Base-by-base conservation (phyloP, 2,329 filamentous ascomycete species). In the Sporothrix brasiliensis region DNA sequence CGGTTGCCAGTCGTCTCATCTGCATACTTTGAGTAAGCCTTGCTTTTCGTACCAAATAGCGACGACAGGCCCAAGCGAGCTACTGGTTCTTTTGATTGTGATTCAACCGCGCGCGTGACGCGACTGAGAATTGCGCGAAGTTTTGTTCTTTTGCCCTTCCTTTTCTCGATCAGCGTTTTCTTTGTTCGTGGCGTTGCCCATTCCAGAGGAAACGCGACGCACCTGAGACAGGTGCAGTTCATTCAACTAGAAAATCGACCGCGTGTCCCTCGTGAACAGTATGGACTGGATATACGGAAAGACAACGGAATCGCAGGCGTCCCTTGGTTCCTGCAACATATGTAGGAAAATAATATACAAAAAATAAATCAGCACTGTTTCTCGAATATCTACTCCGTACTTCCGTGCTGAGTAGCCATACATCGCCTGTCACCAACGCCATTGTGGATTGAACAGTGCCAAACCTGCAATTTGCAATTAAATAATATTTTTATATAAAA, bases 71-170 rank as follows among this genome's bases (percentile, higher is more conserved):
- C 27, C 27, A 5, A 30, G 27, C 27, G 3, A 30, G 27, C 27
- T 30, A 30, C 27, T 30, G 27, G 27, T 30, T 30, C 3, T 30
- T 41, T 60, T 60, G 34, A 44, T 60, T 60, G 5, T 11, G 56
- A 61, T 34, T 61, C 56, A 24, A 34, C 56, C 56, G n/a, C 56
- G 44, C 34, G 56, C 56, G 56, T 61, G 34, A 24, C 34, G 56
- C 56, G 19, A 61, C 24, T 24, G 41, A 61, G 56, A 19, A 24
- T 61, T 61, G 56, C 44, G 56, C 34, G 10, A 21, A 21, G 13
- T 44, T 61, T 44, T 61, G 56, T n/a, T 39, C 24, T 61, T 61
- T 27, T 52, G 50, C n/a, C n/a, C 50, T 24, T 16, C 21, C 2
- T 16, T 13, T 16, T 41, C 19, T 14, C 13, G 21, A 10, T 44